phyloP scores from a whole-genome alignment of 257 asterid species.

The Parsonsia alboflavescens region DNA sequence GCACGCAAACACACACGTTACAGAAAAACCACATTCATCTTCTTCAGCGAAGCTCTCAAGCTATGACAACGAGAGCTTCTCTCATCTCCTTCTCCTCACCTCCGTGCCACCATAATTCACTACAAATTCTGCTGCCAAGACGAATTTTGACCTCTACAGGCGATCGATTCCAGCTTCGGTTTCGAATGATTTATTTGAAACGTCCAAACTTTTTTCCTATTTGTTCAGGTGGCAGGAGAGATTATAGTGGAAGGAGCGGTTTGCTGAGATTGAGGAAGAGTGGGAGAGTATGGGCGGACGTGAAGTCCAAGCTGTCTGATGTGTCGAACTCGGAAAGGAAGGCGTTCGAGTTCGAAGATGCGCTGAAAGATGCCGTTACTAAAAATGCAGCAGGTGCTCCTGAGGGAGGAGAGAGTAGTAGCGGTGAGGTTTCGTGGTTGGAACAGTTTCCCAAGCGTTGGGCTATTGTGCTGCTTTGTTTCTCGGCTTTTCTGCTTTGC shows the following conservation, averaged over 20 bases:
- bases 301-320: conserved; percentile 55
- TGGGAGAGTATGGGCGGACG: conserved; percentile 52
- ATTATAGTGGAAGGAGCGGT: conserved; percentile 13
- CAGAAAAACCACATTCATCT: background rate
- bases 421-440: conserved; percentile 49
- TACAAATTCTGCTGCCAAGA: background rate
- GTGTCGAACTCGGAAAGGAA: conserved; percentile 42
- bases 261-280: conserved; percentile 24
- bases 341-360: conserved; percentile 29
- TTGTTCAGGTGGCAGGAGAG: background rate
- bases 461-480: conserved; percentile 84
- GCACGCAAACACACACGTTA: background rate
- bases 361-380: conserved; percentile 24
- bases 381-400: conserved; percentile 23
- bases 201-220: background rate
- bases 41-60: conserved; percentile 25
- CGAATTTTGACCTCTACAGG: conserved; percentile 13
- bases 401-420: conserved; percentile 3
- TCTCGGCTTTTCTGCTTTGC: conserved; percentile 78
- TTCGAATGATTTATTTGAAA: conserved; percentile 23
- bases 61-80: conserved; percentile 63
- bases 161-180: conserved; percentile 7
- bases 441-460: conserved; percentile 77
- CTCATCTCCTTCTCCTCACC: conserved; percentile 50
- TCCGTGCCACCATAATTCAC: conserved; percentile 34